phyloP scores from a whole-genome alignment of 2,329 filamentous ascomycete species.

The Ceratocystis harringtonii region DNA sequence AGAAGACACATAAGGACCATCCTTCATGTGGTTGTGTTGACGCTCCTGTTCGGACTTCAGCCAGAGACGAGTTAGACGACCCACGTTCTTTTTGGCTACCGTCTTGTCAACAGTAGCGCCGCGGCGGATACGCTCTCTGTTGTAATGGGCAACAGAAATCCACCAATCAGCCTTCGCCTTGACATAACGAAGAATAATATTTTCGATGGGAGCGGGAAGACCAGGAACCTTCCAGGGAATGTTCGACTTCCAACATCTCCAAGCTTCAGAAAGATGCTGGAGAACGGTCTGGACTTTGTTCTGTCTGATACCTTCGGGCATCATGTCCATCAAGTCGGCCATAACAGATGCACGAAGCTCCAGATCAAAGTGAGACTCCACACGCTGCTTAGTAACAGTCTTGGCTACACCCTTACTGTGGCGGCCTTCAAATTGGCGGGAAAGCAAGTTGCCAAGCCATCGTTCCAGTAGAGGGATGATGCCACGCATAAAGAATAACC shows the following conservation, averaged over 20 bases:
- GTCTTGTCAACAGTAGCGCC: slow-evolving; percentile 98
- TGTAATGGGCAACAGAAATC: slow-evolving; percentile 98
- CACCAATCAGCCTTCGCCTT: slow-evolving; percentile 99
- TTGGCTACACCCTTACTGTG: slow-evolving; percentile 98
- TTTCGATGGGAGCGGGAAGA: slow-evolving; percentile 90
- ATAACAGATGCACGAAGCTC: slow-evolving; percentile 96
- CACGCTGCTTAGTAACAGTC: slow-evolving; percentile 96
- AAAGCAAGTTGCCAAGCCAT: slow-evolving; percentile 93
- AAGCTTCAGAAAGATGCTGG: slow-evolving; percentile 93
- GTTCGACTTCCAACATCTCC: slow-evolving; percentile 99
- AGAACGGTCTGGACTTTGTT: slow-evolving; percentile 98
- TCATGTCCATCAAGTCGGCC: slow-evolving; percentile 99
- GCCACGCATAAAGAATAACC: slow-evolving; percentile 98
- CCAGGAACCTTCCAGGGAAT: slow-evolving; percentile 99
- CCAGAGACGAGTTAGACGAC: slow-evolving; percentile 86
- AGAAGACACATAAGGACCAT: slow-evolving; percentile 93
- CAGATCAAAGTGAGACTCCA: slow-evolving; percentile 95
- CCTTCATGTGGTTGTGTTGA: slow-evolving; percentile 99
- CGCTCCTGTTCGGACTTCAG: slow-evolving; percentile 95
- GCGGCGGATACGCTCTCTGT: slow-evolving; percentile 87
- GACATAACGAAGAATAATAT: slow-evolving; percentile 95
- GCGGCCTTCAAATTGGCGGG: slow-evolving; percentile 92
- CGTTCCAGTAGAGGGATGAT: slow-evolving; percentile 93
- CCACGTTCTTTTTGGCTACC: slow-evolving; percentile 97
- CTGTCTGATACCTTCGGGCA: slow-evolving; percentile 98